Evolutionary conservation across 306 rosid species (phyloP).

Genomic region (Pterocarpus santalinus): DNA sequence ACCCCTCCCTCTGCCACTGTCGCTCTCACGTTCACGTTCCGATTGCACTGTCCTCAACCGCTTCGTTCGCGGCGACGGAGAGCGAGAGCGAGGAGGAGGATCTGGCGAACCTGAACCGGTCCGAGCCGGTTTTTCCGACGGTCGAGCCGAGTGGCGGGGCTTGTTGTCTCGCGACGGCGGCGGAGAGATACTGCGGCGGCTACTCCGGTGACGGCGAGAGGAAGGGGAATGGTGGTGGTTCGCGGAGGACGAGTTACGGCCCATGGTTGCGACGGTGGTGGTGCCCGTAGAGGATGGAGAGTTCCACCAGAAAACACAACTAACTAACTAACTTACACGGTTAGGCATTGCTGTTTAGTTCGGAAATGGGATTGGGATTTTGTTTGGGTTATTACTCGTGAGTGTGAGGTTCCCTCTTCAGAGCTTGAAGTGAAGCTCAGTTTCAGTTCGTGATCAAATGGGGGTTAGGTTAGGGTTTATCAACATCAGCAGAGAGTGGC

Average conservation of each 20-base stretch:
- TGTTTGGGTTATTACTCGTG: neutral
- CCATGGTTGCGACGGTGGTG: neutral
- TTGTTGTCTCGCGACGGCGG: slow-evolving; percentile 46
- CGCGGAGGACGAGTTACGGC: neutral
- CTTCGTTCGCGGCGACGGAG: slow-evolving; percentile 72
- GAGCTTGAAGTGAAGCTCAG: no score
- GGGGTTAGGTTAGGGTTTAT: no score
- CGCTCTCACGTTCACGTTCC: slow-evolving; percentile 49
- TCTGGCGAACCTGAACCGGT: slow-evolving; percentile 51
- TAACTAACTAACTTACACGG: neutral
- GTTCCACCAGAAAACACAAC: neutral
- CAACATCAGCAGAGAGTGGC: no score
- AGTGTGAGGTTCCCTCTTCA: neutral
- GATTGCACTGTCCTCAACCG: slow-evolving; percentile 60
- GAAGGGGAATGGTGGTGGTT: slow-evolving; percentile 53
- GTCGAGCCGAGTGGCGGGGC: slow-evolving; percentile 42
- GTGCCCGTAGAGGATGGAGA: slow-evolving; percentile 1
- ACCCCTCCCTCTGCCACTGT: slow-evolving; percentile 56
- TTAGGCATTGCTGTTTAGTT: neutral
- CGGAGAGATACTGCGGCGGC: slow-evolving; percentile 53
- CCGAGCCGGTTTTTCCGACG: slow-evolving; percentile 47
- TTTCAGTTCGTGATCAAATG: no score
- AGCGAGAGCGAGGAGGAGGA: slow-evolving; percentile 43
- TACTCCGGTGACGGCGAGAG: slow-evolving; percentile 57
- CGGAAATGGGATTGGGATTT: no score